Conservation (phyloP, 257 asterid species). For the Buddleja alternifolia region DNA sequence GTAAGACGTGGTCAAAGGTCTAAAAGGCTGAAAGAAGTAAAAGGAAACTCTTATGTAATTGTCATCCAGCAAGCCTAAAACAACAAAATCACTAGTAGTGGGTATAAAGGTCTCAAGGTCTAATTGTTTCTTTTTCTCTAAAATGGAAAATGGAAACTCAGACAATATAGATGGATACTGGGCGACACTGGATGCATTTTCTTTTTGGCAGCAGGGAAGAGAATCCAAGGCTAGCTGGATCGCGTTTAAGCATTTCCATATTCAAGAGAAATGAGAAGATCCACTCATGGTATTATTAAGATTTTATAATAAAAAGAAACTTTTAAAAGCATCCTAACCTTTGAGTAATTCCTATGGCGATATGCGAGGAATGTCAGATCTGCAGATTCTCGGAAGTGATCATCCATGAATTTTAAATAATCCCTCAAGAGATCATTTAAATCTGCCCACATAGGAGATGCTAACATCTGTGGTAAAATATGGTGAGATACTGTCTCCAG, state of each 20-base stretch:
- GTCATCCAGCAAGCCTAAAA: not conserved
- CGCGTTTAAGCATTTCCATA: slow-evolving; percentile 14
- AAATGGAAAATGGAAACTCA: not conserved
- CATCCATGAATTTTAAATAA: slow-evolving; percentile 88
- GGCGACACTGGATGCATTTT: not conserved
- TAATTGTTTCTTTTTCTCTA: not conserved
- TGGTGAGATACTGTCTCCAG: slow-evolving; percentile 90
- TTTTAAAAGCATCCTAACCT: slow-evolving; percentile 46
- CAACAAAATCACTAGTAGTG: not conserved
- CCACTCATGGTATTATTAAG: not conserved
- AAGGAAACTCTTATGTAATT: not conserved
- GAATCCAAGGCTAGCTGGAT: slow-evolving; percentile 6
- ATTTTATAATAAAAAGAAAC: slow-evolving; percentile 1
- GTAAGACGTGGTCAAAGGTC: not conserved
- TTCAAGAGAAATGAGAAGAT: slow-evolving; percentile 24
- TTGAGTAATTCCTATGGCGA: slow-evolving; percentile 92
- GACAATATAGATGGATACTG: not conserved
- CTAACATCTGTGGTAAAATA: slow-evolving; percentile 90
- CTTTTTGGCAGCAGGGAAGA: not conserved
- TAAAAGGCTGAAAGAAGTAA: not conserved
- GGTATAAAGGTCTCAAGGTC: not conserved
- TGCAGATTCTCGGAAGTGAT: slow-evolving; percentile 91
- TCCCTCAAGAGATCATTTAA: slow-evolving; percentile 60
- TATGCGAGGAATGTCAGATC: slow-evolving; percentile 96
- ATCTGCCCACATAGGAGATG: slow-evolving; percentile 88